These are phyloP conservation scores for Decorospora gaudefroyi DNA, from an alignment of 2,329 filamentous ascomycete genomes.

Conservation along the genomic window DNA sequence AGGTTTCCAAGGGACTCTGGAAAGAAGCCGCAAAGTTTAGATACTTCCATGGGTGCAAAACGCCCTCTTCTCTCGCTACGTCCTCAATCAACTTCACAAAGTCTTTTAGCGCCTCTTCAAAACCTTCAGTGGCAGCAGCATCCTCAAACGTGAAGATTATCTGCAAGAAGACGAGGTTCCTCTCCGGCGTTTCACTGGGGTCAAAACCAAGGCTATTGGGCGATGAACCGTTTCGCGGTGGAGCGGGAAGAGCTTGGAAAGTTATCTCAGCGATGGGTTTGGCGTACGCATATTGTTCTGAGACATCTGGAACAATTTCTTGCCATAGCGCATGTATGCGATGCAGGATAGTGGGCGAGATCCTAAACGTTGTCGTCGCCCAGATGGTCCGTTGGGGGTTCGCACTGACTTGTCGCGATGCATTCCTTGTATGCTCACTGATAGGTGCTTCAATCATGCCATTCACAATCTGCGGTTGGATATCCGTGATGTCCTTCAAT, in stretches of 20 bases:
- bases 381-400: constrained; percentile 27
- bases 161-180: constrained; percentile 26
- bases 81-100: constrained; percentile 27
- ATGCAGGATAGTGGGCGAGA: constrained; percentile 24
- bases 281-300: constrained; percentile 19
- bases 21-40: constrained; percentile 45
- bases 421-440: constrained; percentile 29
- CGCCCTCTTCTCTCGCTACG: constrained; percentile 22
- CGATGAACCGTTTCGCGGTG: constrained; percentile 15
- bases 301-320: constrained; percentile 18
- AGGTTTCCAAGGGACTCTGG: constrained; percentile 39
- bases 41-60: constrained; percentile 26
- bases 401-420: constrained; percentile 20
- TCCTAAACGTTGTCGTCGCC: constrained; percentile 31
- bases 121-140: constrained; percentile 14
- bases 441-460: constrained; percentile 23
- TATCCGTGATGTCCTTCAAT: constrained; percentile 17
- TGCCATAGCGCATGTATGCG: constrained; percentile 28
- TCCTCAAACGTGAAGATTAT: constrained; percentile 30
- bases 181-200: constrained; percentile 17
- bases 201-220: constrained; percentile 30
- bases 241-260: constrained; percentile 28
- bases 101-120: constrained; percentile 25
- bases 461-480: constrained; percentile 23
- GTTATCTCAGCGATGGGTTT: constrained; percentile 24